Evolutionary conservation across 2,329 filamentous ascomycete species (phyloP), one percentile per base, ranked within the genome.

Genomic region (Alternaria sp.): DNA sequence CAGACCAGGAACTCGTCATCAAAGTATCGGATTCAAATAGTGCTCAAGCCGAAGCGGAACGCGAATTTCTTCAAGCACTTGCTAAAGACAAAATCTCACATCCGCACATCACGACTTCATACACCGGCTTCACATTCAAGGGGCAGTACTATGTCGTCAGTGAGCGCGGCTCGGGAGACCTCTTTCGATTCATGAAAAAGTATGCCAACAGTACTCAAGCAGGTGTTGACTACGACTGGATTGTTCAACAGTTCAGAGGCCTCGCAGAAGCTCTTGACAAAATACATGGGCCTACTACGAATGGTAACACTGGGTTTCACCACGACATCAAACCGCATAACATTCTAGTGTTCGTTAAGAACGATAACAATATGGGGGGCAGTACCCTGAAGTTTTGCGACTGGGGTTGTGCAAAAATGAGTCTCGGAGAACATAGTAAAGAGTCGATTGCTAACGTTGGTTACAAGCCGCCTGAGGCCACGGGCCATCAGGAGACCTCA

Each of bases 391-490:
- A 41, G 39, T 41, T 41, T 6, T 41, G 21, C 21, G 39, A 24
- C 39, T 24, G 39, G 39, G 2, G 21, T 1, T 41, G 13, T 21
- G 21, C 39, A 41, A 41, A 4, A 6, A 41, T 41, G 39, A 21
- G 10, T 41, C 11, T 9, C 23, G 2, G 21, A 41, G 39, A 41
- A 24, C 11, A 13, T 11, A 24, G 14, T 41, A 13, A 41, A 24
- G 21, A 23, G 0, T 54, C 40, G 1, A 31, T n/a, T 11, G 49
- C 58, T 11, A 56, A 56, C 14, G 57, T 53, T 5, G 49, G 33
- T 8, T 64, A 64, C 36, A 49, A 53, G 11, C 54, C 59, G 33
- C 61, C 59, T 1, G 61, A 66, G 28, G 42, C 23, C 5, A 13
- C 26, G 1, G 28, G 34, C 11, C 2, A 17, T 44, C 9, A 28